Evolutionary conservation across 1,284 basidiomycete genomes (phyloP).

Genomic region (Moesziomyces globuligerus): DNA sequence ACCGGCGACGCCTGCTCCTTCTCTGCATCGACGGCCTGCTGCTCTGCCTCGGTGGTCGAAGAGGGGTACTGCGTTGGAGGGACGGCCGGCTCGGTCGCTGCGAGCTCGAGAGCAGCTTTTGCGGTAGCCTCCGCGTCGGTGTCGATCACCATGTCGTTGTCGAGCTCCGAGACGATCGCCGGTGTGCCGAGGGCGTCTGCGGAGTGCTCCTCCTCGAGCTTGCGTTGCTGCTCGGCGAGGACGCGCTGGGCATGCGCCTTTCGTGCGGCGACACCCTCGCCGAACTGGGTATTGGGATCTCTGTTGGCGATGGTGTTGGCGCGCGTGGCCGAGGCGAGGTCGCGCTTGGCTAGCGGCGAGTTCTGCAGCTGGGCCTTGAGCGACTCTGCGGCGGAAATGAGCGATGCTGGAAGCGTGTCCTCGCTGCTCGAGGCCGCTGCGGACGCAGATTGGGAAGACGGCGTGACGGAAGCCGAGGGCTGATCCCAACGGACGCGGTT

Average conservation of each 20-base stretch:
- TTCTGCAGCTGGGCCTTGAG: slow-evolving; percentile 17
- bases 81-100: neutral
- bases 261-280: slow-evolving; percentile 39
- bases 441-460: slow-evolving; percentile 16
- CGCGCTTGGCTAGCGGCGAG: slow-evolving; percentile 19
- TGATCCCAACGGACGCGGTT: slow-evolving; percentile 56
- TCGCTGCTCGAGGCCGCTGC: slow-evolving; percentile 9
- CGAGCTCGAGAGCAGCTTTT: slow-evolving; percentile 21
- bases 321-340: slow-evolving; percentile 25
- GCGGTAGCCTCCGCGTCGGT: slow-evolving; percentile 19
- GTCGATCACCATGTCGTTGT: slow-evolving; percentile 12
- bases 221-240: slow-evolving; percentile 44
- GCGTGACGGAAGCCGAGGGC: slow-evolving; percentile 8
- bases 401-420: neutral
- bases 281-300: slow-evolving; percentile 38
- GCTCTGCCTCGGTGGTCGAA: neutral
- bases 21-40: neutral
- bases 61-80: neutral
- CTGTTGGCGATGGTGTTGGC: slow-evolving; percentile 42
- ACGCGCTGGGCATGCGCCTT: slow-evolving; percentile 51
- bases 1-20: neutral
- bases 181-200: slow-evolving; percentile 34
- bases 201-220: slow-evolving; percentile 30
- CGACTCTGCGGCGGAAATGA: slow-evolving; percentile 10
- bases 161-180: slow-evolving; percentile 16